Evolutionary conservation across 2,329 filamentous ascomycete genomes (phyloP), one percentile per base, ranked within the genome.

Genomic region (Penicillium digitatum): DNA sequence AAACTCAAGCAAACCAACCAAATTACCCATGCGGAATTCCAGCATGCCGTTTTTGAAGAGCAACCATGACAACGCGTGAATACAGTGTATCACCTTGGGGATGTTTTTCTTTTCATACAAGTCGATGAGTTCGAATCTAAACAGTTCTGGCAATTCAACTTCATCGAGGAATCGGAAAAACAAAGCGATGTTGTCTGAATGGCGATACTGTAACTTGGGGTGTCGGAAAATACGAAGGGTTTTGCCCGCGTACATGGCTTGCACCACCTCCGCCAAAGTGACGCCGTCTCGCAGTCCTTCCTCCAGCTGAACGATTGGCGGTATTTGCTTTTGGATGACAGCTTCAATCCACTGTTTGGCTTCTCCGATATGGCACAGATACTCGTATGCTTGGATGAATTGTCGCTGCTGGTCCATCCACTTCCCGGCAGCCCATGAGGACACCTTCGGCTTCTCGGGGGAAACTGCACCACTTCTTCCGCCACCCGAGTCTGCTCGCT

Each of bases 371-470:
- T 99, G 94, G 71, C 94, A 99, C 35, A 99, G 87, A 71, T 99
- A 99, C 72, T 99, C 94, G 70, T 99, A 99, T 7, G 94, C 94
- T 73, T 95, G 90, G 50, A 99, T 77, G 67, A 96, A 97, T 71
- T 97, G 93, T 26, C 94, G 85, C 71, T 99, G 93, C 70, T 95
- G 94, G 72, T 99, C 94, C 93, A 99, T 99, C 94, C 94, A 99
- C 70, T 93, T 95, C 47, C 89, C 84, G 20, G 87, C 86, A 60
- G 89, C 85, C 87, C 91, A 94, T 46, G 85, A 82, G 62, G 87
- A 90, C 26, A 75, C 79, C 53, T 76, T 78, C 78, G 59, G 80
- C 76, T 40, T 79, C 74, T 78, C 73, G 26, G 74, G 76, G 34
- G 76, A 76, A 62, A 56, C 54, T 37, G 62, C 52, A 6, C 61